A percentile compares a stretch with the other conserved stretches of the same genome.
Conservation (phyloP, 495 filamentous ascomycete species). For the Trichoderma reesei region DNA sequence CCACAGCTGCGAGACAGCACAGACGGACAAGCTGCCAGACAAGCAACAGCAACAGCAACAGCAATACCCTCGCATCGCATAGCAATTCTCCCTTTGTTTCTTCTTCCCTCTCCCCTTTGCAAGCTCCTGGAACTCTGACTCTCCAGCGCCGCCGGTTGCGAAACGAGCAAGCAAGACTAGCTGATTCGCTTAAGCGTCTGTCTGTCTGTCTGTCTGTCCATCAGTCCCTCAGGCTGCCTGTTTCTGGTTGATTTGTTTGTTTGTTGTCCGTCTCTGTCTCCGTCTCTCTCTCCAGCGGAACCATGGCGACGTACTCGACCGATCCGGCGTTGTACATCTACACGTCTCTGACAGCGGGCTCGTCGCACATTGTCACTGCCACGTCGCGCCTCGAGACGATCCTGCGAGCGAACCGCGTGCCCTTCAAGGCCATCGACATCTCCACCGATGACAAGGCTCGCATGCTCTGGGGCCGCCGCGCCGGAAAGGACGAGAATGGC, state of each 20-base stretch:
- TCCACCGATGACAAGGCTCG: conserved; percentile 87
- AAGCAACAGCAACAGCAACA: not conserved
- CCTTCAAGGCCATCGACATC: conserved; percentile 85
- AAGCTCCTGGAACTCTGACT: too few species aligned
- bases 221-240: too few species aligned
- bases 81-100: conserved; percentile 39
- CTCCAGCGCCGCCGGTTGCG: too few species aligned
- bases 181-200: too few species aligned
- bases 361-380: conserved; percentile 91
- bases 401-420: conserved; percentile 86
- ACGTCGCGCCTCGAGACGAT: conserved; percentile 94
- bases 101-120: not conserved
- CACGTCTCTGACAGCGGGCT: conserved; percentile 90
- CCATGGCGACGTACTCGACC: conserved; percentile 46
- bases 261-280: conserved; percentile 9
- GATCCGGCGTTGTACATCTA: conserved; percentile 85
- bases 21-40: too few species aligned
- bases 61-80: not conserved
- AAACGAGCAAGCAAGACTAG: too few species aligned
- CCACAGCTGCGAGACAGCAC: too few species aligned
- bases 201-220: too few species aligned
- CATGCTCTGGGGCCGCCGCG: conserved; percentile 80
- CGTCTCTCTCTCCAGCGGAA: not conserved
- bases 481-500: conserved; percentile 46
- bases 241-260: too few species aligned